Evolutionary conservation across 768 basidiomycete genomes (phyloP).

Genomic region (Dendrothele bispora): DNA sequence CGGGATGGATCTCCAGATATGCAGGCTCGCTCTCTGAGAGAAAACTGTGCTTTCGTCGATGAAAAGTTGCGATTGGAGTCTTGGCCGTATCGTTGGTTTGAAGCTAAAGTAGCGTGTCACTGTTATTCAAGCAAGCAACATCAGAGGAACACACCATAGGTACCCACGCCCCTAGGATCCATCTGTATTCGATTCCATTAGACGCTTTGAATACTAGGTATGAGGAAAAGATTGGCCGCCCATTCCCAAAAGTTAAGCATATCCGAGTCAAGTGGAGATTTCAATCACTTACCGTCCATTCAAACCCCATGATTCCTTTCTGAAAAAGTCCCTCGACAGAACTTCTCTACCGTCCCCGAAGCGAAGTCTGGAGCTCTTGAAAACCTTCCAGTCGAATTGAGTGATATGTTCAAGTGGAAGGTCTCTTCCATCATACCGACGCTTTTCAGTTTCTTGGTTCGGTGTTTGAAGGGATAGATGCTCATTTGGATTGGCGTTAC

Average conservation of each 20-base stretch:
- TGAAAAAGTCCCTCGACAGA: conserved; percentile 24
- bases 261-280: not conserved
- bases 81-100: conserved; percentile 22
- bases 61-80: conserved; percentile 19
- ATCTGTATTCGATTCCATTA: conserved; percentile 24
- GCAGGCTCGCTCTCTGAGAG: conserved; percentile 9
- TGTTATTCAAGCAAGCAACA: not conserved
- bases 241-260: not conserved
- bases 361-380: conserved; percentile 28
- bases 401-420: conserved; percentile 18
- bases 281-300: conserved; percentile 24
- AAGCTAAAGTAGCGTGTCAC: conserved; percentile 15
- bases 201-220: conserved; percentile 20
- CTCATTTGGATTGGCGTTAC: not conserved
- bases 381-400: conserved; percentile 31
- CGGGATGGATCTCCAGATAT: conserved; percentile 21
- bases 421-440: not conserved
- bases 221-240: not conserved
- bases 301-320: conserved; percentile 18
- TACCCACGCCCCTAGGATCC: conserved; percentile 12
- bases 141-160: conserved; percentile 16
- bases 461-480: not conserved
- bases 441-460: not conserved
- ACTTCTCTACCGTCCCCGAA: conserved; percentile 24
- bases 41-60: conserved; percentile 10